Evolutionary conservation across 176 grass and related monocot genomes (phyloP).

Genomic region (Avena insularis): DNA sequence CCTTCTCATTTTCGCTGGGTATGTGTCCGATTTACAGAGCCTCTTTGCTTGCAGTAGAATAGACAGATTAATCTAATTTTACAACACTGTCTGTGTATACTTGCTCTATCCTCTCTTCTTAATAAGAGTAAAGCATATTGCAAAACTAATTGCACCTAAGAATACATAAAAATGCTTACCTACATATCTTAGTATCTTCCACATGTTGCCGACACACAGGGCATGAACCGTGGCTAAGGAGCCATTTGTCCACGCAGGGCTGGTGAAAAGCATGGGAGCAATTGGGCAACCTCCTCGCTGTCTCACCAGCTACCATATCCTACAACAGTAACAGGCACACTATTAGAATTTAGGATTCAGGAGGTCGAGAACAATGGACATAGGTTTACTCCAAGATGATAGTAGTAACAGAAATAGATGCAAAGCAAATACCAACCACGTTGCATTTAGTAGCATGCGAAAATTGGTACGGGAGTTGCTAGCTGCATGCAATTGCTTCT

Average conservation of each 20-base stretch:
- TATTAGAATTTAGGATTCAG: conserved; percentile 10
- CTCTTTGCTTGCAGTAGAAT: conserved; percentile 9
- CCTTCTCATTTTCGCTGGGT: neutral
- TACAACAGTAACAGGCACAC: neutral
- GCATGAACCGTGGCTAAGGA: conserved; percentile 46
- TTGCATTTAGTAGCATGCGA: conserved; percentile 51
- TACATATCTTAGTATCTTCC: conserved; percentile 38
- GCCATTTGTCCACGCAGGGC: conserved; percentile 84
- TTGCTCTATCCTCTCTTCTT: no score
- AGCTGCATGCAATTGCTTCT: conserved; percentile 13
- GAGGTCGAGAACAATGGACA: neutral
- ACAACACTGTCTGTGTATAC: conserved; percentile 1
- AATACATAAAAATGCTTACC: no score
- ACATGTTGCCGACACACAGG: conserved; percentile 54
- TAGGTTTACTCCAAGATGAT: neutral
- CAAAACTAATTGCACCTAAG: neutral
- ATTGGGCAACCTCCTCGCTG: no score
- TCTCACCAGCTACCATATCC: neutral
- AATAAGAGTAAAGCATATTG: conserved; percentile 26
- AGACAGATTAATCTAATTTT: conserved; percentile 29
- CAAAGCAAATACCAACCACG: conserved; percentile 32
- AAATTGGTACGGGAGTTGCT: conserved; percentile 41
- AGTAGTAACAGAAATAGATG: neutral
- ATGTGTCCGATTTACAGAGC: conserved; percentile 9
- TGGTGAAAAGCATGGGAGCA: no score